phyloP scores from a whole-genome alignment of 73 alveolate genomes.

The Tetrahymena malaccensis region DNA sequence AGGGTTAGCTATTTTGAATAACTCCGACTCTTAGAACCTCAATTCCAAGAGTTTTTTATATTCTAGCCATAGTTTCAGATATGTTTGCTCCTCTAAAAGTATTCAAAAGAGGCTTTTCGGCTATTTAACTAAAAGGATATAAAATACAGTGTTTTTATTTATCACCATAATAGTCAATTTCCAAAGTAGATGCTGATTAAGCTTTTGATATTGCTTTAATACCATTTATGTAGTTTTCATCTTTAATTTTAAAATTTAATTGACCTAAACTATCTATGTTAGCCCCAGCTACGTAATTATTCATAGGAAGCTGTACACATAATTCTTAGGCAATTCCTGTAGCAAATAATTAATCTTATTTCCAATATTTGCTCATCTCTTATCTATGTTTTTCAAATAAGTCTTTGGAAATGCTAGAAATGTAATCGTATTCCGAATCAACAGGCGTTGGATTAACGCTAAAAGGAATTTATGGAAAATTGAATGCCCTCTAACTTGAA shows the following conservation, averaged over 20 bases:
- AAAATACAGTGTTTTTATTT: neutral
- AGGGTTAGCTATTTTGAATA: neutral
- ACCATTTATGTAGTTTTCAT: neutral
- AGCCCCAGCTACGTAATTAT: neutral
- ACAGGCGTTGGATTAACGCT: neutral
- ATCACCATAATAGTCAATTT: neutral
- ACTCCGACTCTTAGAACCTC: neutral
- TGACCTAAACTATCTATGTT: neutral
- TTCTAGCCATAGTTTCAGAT: neutral
- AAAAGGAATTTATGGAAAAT: neutral
- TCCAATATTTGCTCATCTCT: neutral
- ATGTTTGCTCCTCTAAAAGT: neutral
- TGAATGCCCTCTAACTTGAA: neutral
- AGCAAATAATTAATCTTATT: neutral
- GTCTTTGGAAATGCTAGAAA: neutral
- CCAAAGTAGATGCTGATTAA: neutral
- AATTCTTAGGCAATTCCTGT: neutral
- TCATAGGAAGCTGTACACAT: neutral
- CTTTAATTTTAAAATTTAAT: neutral
- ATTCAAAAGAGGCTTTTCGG: neutral
- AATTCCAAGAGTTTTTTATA: neutral
- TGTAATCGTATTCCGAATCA: neutral
- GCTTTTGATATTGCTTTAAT: neutral
- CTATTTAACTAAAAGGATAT: neutral
- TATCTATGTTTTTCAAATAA: neutral